Evolutionary conservation across 208 protist species (phyloP), one percentile per base, ranked within the genome.

Genomic region (Vickermania ingenoplastis): DNA sequence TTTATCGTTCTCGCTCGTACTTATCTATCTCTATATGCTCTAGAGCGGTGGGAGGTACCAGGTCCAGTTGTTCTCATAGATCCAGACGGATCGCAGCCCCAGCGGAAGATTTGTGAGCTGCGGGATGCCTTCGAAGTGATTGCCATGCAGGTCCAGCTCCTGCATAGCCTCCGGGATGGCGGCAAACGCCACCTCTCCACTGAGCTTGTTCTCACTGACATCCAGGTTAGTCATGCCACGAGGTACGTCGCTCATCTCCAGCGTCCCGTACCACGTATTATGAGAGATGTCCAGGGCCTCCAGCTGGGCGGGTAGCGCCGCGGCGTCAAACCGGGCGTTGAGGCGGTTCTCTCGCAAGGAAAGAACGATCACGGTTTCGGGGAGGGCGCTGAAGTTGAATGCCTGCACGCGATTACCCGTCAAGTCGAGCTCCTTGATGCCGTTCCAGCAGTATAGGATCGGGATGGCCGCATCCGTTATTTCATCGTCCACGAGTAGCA

Each of bases 11-110:
- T n/a, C n/a, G n/a, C n/a, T n/a, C n/a, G n/a, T n/a, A n/a, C n/a
- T n/a, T n/a, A n/a, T n/a, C n/a, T n/a, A n/a, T n/a, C n/a, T n/a
- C n/a, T n/a, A n/a, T n/a, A n/a, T n/a, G n/a, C 2, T 31, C 27
- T 23, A 65, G 3, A 41, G 22, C 0, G 57, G 1, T 11, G 76
- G 76, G 31, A 78, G 14, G 22, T 57, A 53, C n/a, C 56, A 77
- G 23, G 76, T 71, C 76, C 76, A 82, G 57, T 78, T 72, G 62
- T 82, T 82, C 49, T 78, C 55, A 57, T 82, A 61, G 11, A 82
- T 65, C 48, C 76, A 65, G 29, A 82, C 72, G 52, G 56, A 59
- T 5, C 76, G 67, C 23, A 82, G 31, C 5, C 48, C 60, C 1
- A 78, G 54, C 4, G 76, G 71, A 7, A 82, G 61, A 22, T 82